phyloP scores from a whole-genome alignment of 2,329 filamentous ascomycete genomes.

The Emmonsiellopsis sp. region DNA sequence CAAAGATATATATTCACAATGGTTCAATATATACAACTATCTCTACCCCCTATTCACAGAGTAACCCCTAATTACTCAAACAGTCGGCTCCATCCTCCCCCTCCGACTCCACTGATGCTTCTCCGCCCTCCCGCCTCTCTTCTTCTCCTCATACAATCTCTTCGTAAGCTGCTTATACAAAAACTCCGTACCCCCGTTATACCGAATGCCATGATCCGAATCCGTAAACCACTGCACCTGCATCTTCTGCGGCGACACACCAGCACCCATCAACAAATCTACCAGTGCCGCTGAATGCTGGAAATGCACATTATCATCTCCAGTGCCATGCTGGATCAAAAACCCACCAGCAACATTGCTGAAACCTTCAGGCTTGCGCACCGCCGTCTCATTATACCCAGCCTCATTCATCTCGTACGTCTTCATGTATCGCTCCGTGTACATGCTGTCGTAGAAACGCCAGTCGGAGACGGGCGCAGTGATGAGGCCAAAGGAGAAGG shows the following conservation, averaged over 20 bases:
- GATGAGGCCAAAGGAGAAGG: conserved; percentile 54
- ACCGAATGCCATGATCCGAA: conserved; percentile 52
- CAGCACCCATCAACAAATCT: conserved; percentile 50
- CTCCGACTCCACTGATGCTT: conserved; percentile 41
- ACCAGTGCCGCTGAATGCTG: conserved; percentile 55
- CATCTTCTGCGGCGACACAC: conserved; percentile 53
- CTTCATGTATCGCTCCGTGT: conserved; percentile 67
- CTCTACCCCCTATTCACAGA: background rate
- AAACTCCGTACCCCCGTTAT: conserved; percentile 46
- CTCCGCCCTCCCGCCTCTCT: conserved; percentile 30
- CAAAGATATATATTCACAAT: no score
- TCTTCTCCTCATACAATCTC: conserved; percentile 53
- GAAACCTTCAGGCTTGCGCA: conserved; percentile 51
- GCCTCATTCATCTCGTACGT: conserved; percentile 45
- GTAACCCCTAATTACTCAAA: background rate
- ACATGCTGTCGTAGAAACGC: conserved; percentile 63
- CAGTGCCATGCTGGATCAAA: conserved; percentile 55
- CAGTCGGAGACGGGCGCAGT: conserved; percentile 59
- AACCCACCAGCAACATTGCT: conserved; percentile 52
- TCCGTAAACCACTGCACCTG: conserved; percentile 58
- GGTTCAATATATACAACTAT: conserved; percentile 8
- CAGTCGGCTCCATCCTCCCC: background rate
- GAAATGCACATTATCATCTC: conserved; percentile 65
- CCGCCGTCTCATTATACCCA: conserved; percentile 53
- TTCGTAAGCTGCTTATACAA: conserved; percentile 55